Base-by-base conservation (phyloP, 225 moss, liverwort and hornwort genomes). In the Ulota crispa region DNA sequence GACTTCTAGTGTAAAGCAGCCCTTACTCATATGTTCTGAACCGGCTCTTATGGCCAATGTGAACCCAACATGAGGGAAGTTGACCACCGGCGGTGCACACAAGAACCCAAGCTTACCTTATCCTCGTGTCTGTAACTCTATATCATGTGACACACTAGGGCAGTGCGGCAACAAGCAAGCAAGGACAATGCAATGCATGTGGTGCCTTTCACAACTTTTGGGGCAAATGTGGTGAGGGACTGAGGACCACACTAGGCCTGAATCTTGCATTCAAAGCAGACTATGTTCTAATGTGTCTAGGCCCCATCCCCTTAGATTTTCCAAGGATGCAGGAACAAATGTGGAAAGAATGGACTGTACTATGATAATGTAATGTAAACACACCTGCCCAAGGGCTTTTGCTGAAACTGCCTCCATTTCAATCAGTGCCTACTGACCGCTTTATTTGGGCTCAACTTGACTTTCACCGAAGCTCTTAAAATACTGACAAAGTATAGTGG, bases 261-360 rank as follows among this genome's bases (percentile, higher is more conserved):
- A 78, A 65, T 57, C 64, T 71, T 71, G 71, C 42, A 78, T 77
- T 77, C 53, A 45, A 45, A 45, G 45, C 3, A 45, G 45, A 45
- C 45, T 3, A 13, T 47, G 16, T 1, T 16, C 0, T 15, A 15
- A 14, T 50, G 50, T 50, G 50, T 30, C 77, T 20, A 7, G 16
- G 52, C 31, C 27, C 61, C 0, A 50, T n/a, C 20, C 9, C 45
- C 45, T 27, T 63, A 62, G 77, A 62, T 42, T 73, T 67, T 82
- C 85, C 78, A 73, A 78, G 72, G 66, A 85, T 60, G 72, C 77
- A 77, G 77, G 85, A 71, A 67, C 59, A 15, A 73, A 50, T 50
- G 50, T 18, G 50, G 18, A 18, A 50, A 50, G 1, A 67, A 73
- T 47, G 57, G 4, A 57, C 41, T 26, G 24, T 8, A 42, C 23